Percentiles rank a stretch among this genome's conserved stretches.
Evolutionary conservation across 352 stramenopile species (phyloP).

Genomic region (Phytopythium chamaehyphon): DNA sequence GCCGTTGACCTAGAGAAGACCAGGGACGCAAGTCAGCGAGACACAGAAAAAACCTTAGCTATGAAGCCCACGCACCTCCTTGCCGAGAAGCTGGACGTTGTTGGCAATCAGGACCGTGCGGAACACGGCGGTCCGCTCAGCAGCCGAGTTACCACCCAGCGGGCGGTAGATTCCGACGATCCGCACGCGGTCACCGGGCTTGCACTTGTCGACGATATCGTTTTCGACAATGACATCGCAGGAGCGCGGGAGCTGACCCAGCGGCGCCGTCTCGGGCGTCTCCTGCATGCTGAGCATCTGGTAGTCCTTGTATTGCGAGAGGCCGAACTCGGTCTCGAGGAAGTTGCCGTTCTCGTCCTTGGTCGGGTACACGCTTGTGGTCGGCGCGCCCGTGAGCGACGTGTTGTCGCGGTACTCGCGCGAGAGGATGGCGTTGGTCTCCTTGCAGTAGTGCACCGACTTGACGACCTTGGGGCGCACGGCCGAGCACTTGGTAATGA

Average conservation of each 20-base stretch:
- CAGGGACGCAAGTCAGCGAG: neutral
- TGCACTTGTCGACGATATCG: slow-evolving; percentile 98
- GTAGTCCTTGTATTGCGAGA: slow-evolving; percentile 98
- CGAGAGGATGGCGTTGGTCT: slow-evolving; percentile 91
- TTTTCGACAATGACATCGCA: slow-evolving; percentile 98
- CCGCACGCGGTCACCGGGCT: slow-evolving; percentile 96
- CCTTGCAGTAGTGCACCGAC: slow-evolving; percentile 97
- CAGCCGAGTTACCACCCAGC: slow-evolving; percentile 74
- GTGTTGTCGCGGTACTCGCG: slow-evolving; percentile 97
- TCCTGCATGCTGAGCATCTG: slow-evolving; percentile 92
- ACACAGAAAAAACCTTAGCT: too few species aligned
- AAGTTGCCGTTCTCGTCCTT: slow-evolving; percentile 96
- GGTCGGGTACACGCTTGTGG: slow-evolving; percentile 90
- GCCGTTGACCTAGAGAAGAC: slow-evolving; percentile 55
- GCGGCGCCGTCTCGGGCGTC: slow-evolving; percentile 92
- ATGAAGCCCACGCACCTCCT: slow-evolving; percentile 52
- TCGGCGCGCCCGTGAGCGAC: slow-evolving; percentile 89
- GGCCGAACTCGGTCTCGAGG: slow-evolving; percentile 98
- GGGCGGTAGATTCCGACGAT: slow-evolving; percentile 95
- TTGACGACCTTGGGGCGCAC: slow-evolving; percentile 98
- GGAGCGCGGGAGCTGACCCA: slow-evolving; percentile 95
- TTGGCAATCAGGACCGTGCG: slow-evolving; percentile 96
- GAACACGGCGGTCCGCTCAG: slow-evolving; percentile 90
- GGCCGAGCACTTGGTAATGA: slow-evolving; percentile 97
- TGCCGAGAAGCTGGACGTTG: slow-evolving; percentile 93